Conservation (phyloP, 306 rosid genomes). For the Coriaria nepalensis region DNA sequence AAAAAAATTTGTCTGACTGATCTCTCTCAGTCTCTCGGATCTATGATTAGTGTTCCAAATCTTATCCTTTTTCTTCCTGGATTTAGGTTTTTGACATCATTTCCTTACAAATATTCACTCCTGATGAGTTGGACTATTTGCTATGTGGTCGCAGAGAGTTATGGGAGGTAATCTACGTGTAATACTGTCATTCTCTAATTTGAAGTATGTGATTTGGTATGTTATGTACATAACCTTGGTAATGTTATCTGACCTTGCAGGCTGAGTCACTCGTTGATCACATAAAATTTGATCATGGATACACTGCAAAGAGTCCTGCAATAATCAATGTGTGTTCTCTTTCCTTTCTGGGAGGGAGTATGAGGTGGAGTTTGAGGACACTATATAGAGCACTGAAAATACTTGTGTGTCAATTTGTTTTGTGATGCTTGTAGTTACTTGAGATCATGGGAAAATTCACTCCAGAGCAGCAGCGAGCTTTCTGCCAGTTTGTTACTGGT, state of each 20-base stretch:
- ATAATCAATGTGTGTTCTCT: slow-evolving; percentile 57
- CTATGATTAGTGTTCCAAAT: background rate
- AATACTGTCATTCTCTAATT: background rate
- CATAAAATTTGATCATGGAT: slow-evolving; percentile 96
- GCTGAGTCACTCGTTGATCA: slow-evolving; percentile 85
- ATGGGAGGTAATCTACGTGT: slow-evolving; percentile 66
- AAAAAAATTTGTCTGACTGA: too few relatives aligned
- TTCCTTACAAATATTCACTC: slow-evolving; percentile 74
- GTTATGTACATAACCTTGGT: background rate
- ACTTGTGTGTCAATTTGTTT: background rate
- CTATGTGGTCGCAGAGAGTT: slow-evolving; percentile 93
- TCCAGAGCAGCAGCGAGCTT: slow-evolving; percentile 84
- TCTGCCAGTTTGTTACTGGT: slow-evolving; percentile 97
- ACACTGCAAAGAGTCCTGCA: slow-evolving; percentile 93
- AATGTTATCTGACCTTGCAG: slow-evolving; percentile 25
- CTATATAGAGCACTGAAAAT: background rate
- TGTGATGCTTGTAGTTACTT: slow-evolving; percentile 44
- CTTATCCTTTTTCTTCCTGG: slow-evolving; percentile 8
- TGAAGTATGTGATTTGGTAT: background rate
- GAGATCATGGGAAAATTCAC: slow-evolving; percentile 93
- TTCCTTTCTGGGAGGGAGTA: background rate
- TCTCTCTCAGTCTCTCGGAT: background rate
- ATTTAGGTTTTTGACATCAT: slow-evolving; percentile 78
- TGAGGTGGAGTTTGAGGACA: background rate
- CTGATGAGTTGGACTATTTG: slow-evolving; percentile 80